phyloP scores from a whole-genome alignment of 257 asterid species.

The Salvia miltiorrhiza region DNA sequence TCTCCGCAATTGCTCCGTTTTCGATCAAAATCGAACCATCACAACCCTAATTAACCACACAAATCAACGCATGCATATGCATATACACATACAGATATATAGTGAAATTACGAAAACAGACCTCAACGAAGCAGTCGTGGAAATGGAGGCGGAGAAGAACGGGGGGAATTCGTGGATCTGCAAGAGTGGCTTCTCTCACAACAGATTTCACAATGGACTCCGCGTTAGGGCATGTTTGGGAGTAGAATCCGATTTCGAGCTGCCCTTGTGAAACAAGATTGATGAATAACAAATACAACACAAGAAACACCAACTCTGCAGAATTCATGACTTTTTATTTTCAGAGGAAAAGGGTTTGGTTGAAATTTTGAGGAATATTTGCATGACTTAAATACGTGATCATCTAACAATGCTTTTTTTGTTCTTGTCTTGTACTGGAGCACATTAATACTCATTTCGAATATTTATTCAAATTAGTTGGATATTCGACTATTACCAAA shows the following conservation, averaged over 20 bases:
- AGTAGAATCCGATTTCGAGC: slow-evolving; percentile 38
- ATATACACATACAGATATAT: no score
- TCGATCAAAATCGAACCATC: slow-evolving; percentile 43
- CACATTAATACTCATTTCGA: no score
- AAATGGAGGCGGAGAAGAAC: slow-evolving; percentile 42
- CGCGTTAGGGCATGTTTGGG: slow-evolving; percentile 41
- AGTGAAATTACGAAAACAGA: slow-evolving; percentile 13
- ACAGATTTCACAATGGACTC: slow-evolving; percentile 37
- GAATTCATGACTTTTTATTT: neutral
- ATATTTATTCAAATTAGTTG: no score
- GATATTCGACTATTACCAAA: no score
- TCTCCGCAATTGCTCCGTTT: slow-evolving; percentile 18
- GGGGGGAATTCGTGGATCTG: slow-evolving; percentile 26
- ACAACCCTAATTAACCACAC: slow-evolving; percentile 41
- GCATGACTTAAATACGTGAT: no score
- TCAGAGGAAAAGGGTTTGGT: no score
- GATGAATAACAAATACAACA: neutral
- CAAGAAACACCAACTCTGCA: no score
- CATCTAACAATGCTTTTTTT: no score
- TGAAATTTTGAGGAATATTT: no score
- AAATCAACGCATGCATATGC: no score
- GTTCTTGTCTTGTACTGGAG: no score
- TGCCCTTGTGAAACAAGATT: slow-evolving; percentile 11
- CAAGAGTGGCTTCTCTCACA: slow-evolving; percentile 25
- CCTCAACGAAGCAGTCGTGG: slow-evolving; percentile 51